Conservation (phyloP, 1,139 yeast species). For the Saccharomyces hybrid region DNA sequence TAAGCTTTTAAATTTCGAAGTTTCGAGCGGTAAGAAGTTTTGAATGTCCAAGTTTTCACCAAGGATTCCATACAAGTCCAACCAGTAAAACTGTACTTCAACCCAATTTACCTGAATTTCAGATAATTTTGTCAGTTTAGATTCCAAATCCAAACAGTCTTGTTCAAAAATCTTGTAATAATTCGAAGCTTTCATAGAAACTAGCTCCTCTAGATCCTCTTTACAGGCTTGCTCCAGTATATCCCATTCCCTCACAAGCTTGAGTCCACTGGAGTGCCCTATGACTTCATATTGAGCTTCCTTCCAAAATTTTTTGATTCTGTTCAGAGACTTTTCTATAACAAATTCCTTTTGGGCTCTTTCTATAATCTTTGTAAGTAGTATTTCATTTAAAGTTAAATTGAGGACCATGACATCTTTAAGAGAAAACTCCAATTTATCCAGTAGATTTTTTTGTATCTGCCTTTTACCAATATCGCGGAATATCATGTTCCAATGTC, state of each 20-base stretch:
- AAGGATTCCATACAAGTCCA: slow-evolving; percentile 75
- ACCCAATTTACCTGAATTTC: slow-evolving; percentile 63
- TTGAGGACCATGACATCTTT: slow-evolving; percentile 60
- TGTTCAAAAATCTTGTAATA: slow-evolving; percentile 56
- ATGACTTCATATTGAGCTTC: slow-evolving; percentile 44
- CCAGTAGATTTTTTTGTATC: neutral
- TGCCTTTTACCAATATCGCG: slow-evolving; percentile 20
- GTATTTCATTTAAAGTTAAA: slow-evolving; percentile 38
- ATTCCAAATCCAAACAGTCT: slow-evolving; percentile 49
- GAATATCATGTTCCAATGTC: slow-evolving; percentile 65
- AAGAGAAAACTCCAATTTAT: slow-evolving; percentile 33
- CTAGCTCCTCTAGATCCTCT: slow-evolving; percentile 53
- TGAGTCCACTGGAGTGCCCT: slow-evolving; percentile 44
- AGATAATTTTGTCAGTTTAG: slow-evolving; percentile 44
- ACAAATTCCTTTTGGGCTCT: slow-evolving; percentile 70
- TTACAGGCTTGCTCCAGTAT: slow-evolving; percentile 49
- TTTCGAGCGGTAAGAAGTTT: slow-evolving; percentile 60
- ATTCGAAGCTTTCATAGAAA: slow-evolving; percentile 68
- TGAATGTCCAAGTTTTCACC: slow-evolving; percentile 51
- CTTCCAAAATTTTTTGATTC: slow-evolving; percentile 46
- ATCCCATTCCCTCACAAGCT: slow-evolving; percentile 66
- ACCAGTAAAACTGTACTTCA: slow-evolving; percentile 86
- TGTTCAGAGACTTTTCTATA: slow-evolving; percentile 48
- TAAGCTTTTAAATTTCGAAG: slow-evolving; percentile 45
- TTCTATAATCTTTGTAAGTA: slow-evolving; percentile 44